Conservation (phyloP, 192 early-diverging fungal species). For the Helicostylum pulchrum region DNA sequence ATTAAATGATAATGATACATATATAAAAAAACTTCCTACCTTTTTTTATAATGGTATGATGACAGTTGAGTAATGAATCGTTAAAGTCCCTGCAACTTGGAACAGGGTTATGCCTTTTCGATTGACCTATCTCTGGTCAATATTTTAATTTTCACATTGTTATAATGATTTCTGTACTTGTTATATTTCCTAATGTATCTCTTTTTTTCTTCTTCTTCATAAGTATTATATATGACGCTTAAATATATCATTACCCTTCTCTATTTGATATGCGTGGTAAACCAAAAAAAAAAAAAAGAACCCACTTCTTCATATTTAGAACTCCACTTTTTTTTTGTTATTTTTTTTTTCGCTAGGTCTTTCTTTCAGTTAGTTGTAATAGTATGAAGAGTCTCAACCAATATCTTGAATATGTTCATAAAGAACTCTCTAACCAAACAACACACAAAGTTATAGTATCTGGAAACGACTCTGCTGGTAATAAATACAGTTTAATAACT, state of each 20-base stretch:
- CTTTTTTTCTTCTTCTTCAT: not conserved
- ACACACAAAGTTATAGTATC: slow-evolving; percentile 45
- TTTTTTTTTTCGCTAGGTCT: not conserved
- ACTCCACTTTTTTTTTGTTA: not conserved
- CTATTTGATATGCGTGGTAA: not conserved
- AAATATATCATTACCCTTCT: not conserved
- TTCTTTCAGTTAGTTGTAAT: not conserved
- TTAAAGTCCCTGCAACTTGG: too few relatives aligned
- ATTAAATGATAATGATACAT: too few relatives aligned
- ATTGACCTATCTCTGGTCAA: too few relatives aligned
- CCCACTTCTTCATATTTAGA: not conserved
- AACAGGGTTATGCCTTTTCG: too few relatives aligned
- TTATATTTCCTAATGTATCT: too few relatives aligned
- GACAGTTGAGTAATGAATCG: too few relatives aligned
- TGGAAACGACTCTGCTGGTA: slow-evolving; percentile 78
- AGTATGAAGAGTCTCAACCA: not conserved
- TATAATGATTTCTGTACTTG: too few relatives aligned
- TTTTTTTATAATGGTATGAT: too few relatives aligned
- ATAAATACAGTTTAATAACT: not conserved
- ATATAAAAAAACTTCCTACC: too few relatives aligned
- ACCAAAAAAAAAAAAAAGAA: not conserved
- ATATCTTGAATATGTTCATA: slow-evolving; percentile 9
- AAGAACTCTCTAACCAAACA: not conserved
- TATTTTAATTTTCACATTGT: too few relatives aligned
- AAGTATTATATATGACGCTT: not conserved